These are phyloP conservation scores for Leccinum subtestaceum DNA, from an alignment of 768 basidiomycete species.

Conservation along the genomic window DNA sequence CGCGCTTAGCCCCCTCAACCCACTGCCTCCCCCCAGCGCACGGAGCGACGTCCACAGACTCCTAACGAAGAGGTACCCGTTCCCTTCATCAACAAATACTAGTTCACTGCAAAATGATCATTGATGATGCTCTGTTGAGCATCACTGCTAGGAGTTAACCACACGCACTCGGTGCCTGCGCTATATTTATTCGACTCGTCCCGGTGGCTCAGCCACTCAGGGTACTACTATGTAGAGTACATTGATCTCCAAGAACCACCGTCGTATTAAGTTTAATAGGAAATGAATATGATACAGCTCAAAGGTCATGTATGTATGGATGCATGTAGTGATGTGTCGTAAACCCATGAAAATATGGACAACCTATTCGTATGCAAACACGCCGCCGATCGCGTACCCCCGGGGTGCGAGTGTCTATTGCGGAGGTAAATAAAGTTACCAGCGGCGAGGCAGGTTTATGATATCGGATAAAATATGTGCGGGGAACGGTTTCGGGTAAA, in stretches of 20 bases:
- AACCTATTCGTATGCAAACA: not conserved
- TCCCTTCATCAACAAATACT: too few relatives aligned
- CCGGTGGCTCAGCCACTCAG: too few relatives aligned
- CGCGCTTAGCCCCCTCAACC: too few relatives aligned
- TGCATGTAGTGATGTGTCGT: not conserved
- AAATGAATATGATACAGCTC: not conserved
- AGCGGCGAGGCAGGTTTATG: not conserved
- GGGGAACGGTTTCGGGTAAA: not conserved
- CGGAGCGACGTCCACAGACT: too few relatives aligned
- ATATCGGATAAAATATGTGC: constrained; percentile 27
- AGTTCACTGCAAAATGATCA: too few relatives aligned
- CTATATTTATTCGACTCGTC: too few relatives aligned
- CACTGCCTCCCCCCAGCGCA: too few relatives aligned
- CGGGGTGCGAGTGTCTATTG: constrained; percentile 5
- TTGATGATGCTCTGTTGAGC: too few relatives aligned
- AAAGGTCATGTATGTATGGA: not conserved
- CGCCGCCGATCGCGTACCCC: not conserved
- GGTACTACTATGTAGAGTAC: too few relatives aligned
- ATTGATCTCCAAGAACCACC: not conserved
- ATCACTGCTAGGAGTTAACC: too few relatives aligned
- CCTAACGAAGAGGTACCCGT: too few relatives aligned
- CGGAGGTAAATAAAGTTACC: constrained; percentile 17
- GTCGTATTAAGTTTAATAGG: not conserved
- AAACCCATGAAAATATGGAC: not conserved
- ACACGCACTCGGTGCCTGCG: too few relatives aligned